Base-by-base conservation (phyloP, 768 basidiomycete species). In the Suillus sp. region DNA sequence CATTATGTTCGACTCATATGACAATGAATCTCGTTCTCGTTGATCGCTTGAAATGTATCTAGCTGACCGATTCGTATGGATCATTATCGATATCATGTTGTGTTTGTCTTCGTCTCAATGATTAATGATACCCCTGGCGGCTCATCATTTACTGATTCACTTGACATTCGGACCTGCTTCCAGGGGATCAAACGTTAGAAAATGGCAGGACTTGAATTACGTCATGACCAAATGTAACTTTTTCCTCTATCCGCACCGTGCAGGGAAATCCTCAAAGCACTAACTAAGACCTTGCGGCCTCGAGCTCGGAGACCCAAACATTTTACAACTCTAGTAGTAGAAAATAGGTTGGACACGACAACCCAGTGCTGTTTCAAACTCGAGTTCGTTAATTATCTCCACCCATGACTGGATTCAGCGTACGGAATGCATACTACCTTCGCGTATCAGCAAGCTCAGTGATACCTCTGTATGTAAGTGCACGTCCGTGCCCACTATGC, bases 371-470 rank as follows among this genome's bases (percentile, higher is more conserved):
- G 53, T n/a, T 42, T 59, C 51, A 34, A 64, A 48, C 35, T 63
- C 57, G 54, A 60, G 32, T 27, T 56, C 51, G 25, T 20, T 18
- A 30, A 38, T 42, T 30, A 27, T 50, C 59, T 22, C 60, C 48
- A 55, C 64, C 68, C 54, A 32, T 51, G 51, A 43, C 38, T 30
- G 56, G 38, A 18, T 95, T 91, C 74, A 78, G 81, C 34, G 80
- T 87, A 22, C 83, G 93, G 54, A 96, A 95, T 71, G 82, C 87
- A 0, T 92, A 89, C 70, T 95, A 95, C 73, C 80, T 97, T 61
- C 86, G 94, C 50, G 86, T 94, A 58, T 92, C 92, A 6, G 81
- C 87, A 56, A 84, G 82, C 43, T 82, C 81, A 32, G 83, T 93
- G 16, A 74, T 96, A n/a, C 94, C 94, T 3, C 74, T 95, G 62